Evolutionary conservation across 306 rosid species (phyloP), one percentile per base, ranked within the genome.

Genomic region (Datisca glomerata): DNA sequence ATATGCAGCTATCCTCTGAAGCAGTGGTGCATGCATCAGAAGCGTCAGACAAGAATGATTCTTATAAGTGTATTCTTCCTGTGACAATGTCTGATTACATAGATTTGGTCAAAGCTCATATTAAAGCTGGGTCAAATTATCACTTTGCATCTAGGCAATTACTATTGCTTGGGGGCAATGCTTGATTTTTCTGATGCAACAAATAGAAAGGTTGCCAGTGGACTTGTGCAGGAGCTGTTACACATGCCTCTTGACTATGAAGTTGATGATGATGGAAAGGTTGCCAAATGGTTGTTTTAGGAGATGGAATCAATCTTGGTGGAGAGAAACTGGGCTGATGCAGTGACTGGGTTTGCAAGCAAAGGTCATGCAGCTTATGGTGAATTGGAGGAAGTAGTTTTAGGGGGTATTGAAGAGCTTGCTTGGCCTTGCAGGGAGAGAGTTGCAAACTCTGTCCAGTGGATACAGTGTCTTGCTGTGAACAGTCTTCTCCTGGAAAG

Each of bases 251-350:
- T 72, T 18, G 95, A 77, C 49, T 75, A 77, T 28, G 98, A 89
- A 78, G 59, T 55, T 36, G 98, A 84, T 47, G 69, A 74, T 60
- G 78, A 72, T 58, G 95, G 86, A 45, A 78, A 77, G n/a, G n/a
- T n/a, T n/a, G n/a, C n/a, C n/a, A n/a, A 65, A 41, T 70, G 61
- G 76, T 89, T 56, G 77, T 89, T 59, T 63, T 77, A 14, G 98
- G 98, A 53, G 98, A 84, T 59, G 95, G 98, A 27, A 53, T 89
- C 55, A 89, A 71, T 71, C 78, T 89, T 67, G 84, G 98, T 43
- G 98, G 98, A 23, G 98, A 89, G 57, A 75, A 93, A 75, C 43
- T 89, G 98, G 98, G 86, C 95, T 33, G 75, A 71, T 50, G 79
- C 95, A 7, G 78, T 84, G 16, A 73, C 83, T 64, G 56, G 69